These are phyloP conservation scores for Diaporthe vaccinii DNA, from an alignment of 2,329 filamentous ascomycete genomes.

Conservation along the genomic window DNA sequence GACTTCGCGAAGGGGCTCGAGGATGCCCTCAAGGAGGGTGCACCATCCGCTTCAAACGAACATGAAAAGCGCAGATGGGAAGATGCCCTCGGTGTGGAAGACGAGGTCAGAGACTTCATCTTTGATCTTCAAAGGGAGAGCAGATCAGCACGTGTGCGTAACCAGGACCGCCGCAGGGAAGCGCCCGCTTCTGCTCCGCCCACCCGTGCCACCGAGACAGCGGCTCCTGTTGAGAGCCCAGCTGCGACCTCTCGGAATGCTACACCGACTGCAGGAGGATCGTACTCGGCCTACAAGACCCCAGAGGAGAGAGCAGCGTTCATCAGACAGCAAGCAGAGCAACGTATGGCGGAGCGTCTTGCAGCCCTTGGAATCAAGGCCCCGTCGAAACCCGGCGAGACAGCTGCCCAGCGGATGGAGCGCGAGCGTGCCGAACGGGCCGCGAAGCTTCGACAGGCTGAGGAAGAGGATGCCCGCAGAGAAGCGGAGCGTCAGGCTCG, in stretches of 20 bases:
- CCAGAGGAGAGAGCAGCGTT: constrained; percentile 95
- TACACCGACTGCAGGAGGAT: constrained; percentile 69
- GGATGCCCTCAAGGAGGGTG: constrained; percentile 86
- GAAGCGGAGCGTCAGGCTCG: constrained; percentile 89
- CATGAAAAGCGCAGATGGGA: constrained; percentile 96
- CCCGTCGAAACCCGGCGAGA: constrained; percentile 83
- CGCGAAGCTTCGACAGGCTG: constrained; percentile 87
- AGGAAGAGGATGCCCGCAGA: constrained; percentile 91
- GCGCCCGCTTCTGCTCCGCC: constrained; percentile 59
- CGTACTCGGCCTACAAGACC: constrained; percentile 88
- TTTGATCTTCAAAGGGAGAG: constrained; percentile 93
- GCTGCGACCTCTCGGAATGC: constrained; percentile 67
- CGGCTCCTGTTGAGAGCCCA: constrained; percentile 65
- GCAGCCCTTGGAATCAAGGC: constrained; percentile 93
- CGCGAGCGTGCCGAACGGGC: constrained; percentile 90
- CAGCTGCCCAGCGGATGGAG: constrained; percentile 85
- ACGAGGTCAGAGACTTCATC: constrained; percentile 97
- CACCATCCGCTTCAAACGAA: constrained; percentile 81
- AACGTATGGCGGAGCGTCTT: constrained; percentile 95
- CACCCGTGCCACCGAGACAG: constrained; percentile 56
- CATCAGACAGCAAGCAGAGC: constrained; percentile 96
- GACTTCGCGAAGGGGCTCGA: constrained; percentile 90
- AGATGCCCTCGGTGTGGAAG: constrained; percentile 94
- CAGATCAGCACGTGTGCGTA: constrained; percentile 77
- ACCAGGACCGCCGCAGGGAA: constrained; percentile 67